Base-by-base conservation (phyloP, 148 eudicot genomes). In the Rhododendron kiyosumense region DNA sequence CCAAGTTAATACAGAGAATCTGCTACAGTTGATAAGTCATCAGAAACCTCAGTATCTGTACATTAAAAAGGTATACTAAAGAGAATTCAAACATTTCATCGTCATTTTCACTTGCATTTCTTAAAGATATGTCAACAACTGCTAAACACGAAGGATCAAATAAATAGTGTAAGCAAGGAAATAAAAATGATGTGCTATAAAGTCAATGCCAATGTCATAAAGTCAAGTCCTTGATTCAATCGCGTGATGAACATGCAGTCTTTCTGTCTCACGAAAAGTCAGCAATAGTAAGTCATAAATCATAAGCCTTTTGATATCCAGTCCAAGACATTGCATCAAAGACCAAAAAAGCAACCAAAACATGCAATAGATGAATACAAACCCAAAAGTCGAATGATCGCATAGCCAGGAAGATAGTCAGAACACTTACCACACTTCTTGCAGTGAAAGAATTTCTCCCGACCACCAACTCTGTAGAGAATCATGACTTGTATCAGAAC, bases 391-490 rank as follows among this genome's bases (percentile, higher is more conserved):
- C 77, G 3, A 46, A 46, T 14, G n/a, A 22, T 6, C 0, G 5
- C 28, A 32, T 28, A 84, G 67, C 74, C 84, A 67, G 52, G 13
- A 87, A 84, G 71, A 85, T 54, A 85, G 28, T 54, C 57, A 30
- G 84, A 89, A 65, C 48, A 57, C 99, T 86, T 91, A 95, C 99
- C 98, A 85, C 99, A 96, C 84, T 95, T 96, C 38, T 86, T 90
- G 94, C 99, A 96, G 85, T 96, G 99, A 87, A 95, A 96, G 91
- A 87, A 96, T 69, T 91, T 96, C 15, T 93, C 95, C 43, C 93
- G 97, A 74, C 99, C 99, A 83, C 99, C 98, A 52, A 96, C 99
- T 91, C 99, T 96, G 96, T 30, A 87, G 85, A 87, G 85, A 88
- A 89, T 28, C 36, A 45, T 71, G 48, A 82, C 78, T 75, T 32